Evolutionary conservation across 805 yeast species (phyloP).

Genomic region (Starmerella potacharoeniae): DNA sequence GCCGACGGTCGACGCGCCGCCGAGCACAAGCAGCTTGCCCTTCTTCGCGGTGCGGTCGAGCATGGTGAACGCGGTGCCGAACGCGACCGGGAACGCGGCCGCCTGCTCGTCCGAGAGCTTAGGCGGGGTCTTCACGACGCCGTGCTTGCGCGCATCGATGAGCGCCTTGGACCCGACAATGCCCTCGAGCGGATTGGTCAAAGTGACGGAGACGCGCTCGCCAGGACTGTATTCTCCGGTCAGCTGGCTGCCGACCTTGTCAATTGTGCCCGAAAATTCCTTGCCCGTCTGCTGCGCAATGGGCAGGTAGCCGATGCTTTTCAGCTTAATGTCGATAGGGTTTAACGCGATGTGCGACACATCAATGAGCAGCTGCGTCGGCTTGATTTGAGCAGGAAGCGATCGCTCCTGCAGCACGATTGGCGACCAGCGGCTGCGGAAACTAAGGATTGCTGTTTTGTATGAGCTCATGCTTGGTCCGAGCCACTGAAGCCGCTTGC

Average conservation of each 20-base stretch:
- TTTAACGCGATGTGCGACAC: constrained; percentile 49
- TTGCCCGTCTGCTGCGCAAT: constrained; percentile 38
- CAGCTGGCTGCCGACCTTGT: constrained; percentile 42
- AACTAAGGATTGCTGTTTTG: constrained; percentile 5
- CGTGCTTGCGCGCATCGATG: constrained; percentile 43
- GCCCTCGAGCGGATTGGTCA: constrained; percentile 26
- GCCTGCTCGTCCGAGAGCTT: constrained; percentile 43
- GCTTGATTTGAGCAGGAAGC: constrained; percentile 39
- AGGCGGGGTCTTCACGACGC: constrained; percentile 38
- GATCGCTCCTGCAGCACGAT: constrained; percentile 5
- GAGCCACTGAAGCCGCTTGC: no score
- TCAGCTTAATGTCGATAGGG: constrained; percentile 52
- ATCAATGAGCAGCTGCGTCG: constrained; percentile 42
- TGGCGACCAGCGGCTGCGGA: constrained; percentile 12
- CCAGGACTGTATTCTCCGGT: constrained; percentile 38
- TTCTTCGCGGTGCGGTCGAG: constrained; percentile 20
- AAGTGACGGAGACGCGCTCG: constrained; percentile 50
- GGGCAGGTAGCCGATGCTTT: constrained; percentile 8
- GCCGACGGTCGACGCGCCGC: constrained; percentile 68
- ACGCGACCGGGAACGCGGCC: constrained; percentile 54
- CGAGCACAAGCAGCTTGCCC: constrained; percentile 39
- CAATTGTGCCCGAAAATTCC: constrained; percentile 53
- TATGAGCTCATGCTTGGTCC: neutral
- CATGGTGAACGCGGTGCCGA: constrained; percentile 47
- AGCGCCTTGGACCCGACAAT: constrained; percentile 43